Evolutionary conservation across 345 rosid genomes (phyloP), one percentile per base, ranked within the genome.

Genomic region (Lenwebbia sp.): DNA sequence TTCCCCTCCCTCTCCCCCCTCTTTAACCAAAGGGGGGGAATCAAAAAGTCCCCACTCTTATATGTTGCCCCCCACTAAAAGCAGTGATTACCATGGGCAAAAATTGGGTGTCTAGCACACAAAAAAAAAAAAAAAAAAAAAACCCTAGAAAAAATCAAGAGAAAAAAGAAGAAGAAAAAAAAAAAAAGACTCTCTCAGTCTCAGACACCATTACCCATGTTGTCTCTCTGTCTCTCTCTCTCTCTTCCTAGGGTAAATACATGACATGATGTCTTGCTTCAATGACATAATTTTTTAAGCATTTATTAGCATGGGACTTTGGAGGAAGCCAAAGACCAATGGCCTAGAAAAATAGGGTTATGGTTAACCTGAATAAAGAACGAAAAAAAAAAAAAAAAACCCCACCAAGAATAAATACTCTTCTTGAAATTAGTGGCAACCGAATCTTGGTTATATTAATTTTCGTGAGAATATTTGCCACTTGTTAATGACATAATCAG

Each of bases 1-100:
- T 87, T 89, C 62, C 82, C 15, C 25, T 55, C 56, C 83, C 52
- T 50, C 52, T 40, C 47, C 47, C 41, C 82, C 55, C 23, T 23
- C 22, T 51, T 54, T 87, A 4, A 60, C 49, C 41, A 81, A 60
- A 54, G 54, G 86, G 54, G 86, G 83, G 54, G 70, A 70, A 70
- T 70, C 47, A 70, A 87, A 86, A 81, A 87, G 74, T 56, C 78
- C 58, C 86, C 60, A 47, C 70, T 21, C 51, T 82, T 53, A 84
- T 82, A 87, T 89, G 88, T 91, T 91, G 93, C 89, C 65, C 88
- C 93, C 92, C 94, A 92, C 93, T 92, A 76, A 26, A 88, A 87
- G 81, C 83, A 28, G 83, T 83, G 76, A 88, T 85, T 86, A 85
- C 58, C n/a, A 44, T 86, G 84, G 78, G 84, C 76, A 50, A 11